Evolutionary conservation across 352 stramenopile species (phyloP).

Genomic region (Peronospora destructor): DNA sequence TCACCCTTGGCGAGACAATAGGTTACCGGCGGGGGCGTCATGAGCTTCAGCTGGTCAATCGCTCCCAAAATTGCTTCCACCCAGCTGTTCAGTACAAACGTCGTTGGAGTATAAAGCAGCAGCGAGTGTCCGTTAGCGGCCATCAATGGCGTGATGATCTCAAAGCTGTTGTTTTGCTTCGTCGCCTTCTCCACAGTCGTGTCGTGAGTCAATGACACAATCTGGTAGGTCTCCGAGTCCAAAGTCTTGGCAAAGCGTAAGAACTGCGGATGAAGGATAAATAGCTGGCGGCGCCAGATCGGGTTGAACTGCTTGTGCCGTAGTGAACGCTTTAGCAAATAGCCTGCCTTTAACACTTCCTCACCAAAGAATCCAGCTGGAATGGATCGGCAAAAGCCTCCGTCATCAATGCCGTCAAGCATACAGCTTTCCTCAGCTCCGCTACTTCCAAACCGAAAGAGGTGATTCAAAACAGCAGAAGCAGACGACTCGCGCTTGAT

Average conservation of each 20-base stretch:
- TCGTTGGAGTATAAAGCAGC: conserved; percentile 52
- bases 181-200: conserved; percentile 60
- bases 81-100: conserved; percentile 47
- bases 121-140: conserved; percentile 56
- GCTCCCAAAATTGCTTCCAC: conserved; percentile 48
- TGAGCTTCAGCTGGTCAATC: conserved; percentile 37
- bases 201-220: conserved; percentile 55
- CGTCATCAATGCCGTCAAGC: conserved; percentile 22
- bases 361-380: conserved; percentile 42
- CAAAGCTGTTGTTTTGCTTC: conserved; percentile 76
- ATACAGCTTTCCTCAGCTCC: conserved; percentile 13
- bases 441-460: conserved; percentile 23
- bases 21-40: conserved; percentile 5
- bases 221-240: conserved; percentile 63
- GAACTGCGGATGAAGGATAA: conserved; percentile 64
- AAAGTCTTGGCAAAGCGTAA: conserved; percentile 66
- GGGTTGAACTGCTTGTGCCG: conserved; percentile 82
- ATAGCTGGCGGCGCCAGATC: conserved; percentile 71
- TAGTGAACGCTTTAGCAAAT: conserved; percentile 81
- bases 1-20: conserved; percentile 18
- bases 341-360: conserved; percentile 66
- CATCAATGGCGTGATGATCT: conserved; percentile 69
- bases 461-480: conserved; percentile 20
- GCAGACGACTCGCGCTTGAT: conserved; percentile 21
- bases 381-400: conserved; percentile 32